These are phyloP conservation scores for Leccinum barrowsii DNA, from an alignment of 768 basidiomycete species.

Conservation along the genomic window DNA sequence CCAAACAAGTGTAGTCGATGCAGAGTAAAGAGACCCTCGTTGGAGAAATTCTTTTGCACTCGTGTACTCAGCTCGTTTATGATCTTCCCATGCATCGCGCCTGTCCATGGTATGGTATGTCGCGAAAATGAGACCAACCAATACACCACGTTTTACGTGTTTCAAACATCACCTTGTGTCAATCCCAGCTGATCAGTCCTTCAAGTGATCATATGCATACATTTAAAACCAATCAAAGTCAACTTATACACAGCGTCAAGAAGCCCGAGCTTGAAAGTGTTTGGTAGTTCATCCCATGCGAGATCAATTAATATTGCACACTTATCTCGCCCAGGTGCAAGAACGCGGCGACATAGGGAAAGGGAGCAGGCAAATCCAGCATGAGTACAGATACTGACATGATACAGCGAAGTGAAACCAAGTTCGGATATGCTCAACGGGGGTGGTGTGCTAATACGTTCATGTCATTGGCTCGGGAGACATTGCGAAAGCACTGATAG, in stretches of 20 bases:
- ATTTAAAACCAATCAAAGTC: not conserved
- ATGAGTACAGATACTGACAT: no score
- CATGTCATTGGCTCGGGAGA: no score
- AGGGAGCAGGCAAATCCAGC: no score
- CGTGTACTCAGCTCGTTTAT: constrained; percentile 19
- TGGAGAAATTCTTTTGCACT: constrained; percentile 9
- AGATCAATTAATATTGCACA: not conserved
- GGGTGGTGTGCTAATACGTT: no score
- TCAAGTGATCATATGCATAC: not conserved
- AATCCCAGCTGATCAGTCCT: not conserved
- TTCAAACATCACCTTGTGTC: not conserved
- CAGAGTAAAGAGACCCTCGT: constrained; percentile 49
- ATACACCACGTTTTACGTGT: not conserved
- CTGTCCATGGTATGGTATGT: constrained; percentile 25
- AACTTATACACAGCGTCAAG: not conserved
- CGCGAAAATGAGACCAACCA: constrained; percentile 16
- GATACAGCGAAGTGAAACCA: no score
- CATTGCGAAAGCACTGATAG: no score
- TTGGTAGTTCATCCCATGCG: constrained; percentile 1
- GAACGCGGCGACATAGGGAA: no score
- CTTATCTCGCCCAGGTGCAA: no score
- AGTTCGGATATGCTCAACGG: no score
- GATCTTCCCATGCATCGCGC: constrained; percentile 24
- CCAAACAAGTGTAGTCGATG: constrained; percentile 78
- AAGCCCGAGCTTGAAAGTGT: constrained; percentile 7